Percentiles rank a stretch among this genome's conserved stretches.
phyloP scores from a whole-genome alignment of 1,284 basidiomycete genomes.

The Xanthoconium separans region DNA sequence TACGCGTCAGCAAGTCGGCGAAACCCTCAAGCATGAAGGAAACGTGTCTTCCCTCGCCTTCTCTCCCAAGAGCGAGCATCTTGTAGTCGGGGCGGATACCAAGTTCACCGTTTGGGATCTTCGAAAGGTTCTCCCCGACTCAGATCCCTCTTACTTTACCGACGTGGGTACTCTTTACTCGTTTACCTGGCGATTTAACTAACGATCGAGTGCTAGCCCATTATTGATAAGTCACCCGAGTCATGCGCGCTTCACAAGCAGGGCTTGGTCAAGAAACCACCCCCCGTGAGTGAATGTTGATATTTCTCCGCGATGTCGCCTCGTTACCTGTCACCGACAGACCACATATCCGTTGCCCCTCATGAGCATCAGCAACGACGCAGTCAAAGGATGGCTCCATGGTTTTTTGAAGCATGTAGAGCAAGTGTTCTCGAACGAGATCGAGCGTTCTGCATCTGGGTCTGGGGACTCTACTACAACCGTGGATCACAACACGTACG shows the following conservation, averaged over 20 bases:
- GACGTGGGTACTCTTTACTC: background rate
- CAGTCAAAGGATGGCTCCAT: slow-evolving; percentile 21
- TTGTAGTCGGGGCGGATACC: slow-evolving; percentile 7
- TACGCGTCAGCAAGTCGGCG: slow-evolving; percentile 5
- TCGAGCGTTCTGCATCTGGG: background rate
- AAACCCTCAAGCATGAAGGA: slow-evolving; percentile 1
- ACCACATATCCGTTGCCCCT: slow-evolving; percentile 13
- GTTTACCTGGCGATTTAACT: background rate
- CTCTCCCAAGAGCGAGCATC: slow-evolving; percentile 9
- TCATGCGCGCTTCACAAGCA: slow-evolving; percentile 9
- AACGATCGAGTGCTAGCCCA: slow-evolving; percentile 1
- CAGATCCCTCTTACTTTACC: background rate
- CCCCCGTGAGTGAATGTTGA: slow-evolving; percentile 2
- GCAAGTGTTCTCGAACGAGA: slow-evolving; percentile 12
- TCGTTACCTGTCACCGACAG: background rate
- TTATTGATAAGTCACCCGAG: background rate
- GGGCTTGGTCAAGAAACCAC: slow-evolving; percentile 3
- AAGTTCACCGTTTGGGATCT: slow-evolving; percentile 8
- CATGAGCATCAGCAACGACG: slow-evolving; percentile 17
- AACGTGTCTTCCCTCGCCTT: slow-evolving; percentile 15
- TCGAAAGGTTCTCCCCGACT: background rate
- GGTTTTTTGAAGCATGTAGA: slow-evolving; percentile 12
- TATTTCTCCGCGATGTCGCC: background rate
- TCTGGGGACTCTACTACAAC: too few relatives aligned
- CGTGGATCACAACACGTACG: slow-evolving; percentile 8